These are phyloP conservation scores for Perkinsus olseni DNA, from an alignment of 169 alveolate species.

Conservation along the genomic window DNA sequence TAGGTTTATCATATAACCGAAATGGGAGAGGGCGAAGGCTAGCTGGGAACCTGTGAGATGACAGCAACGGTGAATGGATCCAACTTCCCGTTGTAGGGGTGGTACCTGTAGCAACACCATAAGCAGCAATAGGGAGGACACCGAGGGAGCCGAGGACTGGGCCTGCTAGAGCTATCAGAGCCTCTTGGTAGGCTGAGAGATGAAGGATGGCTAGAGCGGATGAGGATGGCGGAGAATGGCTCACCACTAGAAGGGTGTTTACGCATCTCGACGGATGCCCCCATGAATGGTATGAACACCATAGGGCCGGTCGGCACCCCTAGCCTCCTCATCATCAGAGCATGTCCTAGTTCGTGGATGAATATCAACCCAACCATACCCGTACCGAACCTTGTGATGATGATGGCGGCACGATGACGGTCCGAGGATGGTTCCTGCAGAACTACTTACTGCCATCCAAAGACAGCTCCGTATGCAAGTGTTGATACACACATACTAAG, in stretches of 20 bases:
- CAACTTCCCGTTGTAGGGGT: too few relatives aligned
- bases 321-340: constrained; percentile 10
- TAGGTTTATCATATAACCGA: constrained; percentile 7
- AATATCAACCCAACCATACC: constrained; percentile 8
- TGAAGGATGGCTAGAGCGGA: too few relatives aligned
- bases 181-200: constrained; percentile 11
- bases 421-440: background rate
- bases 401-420: background rate
- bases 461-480: background rate
- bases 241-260: background rate
- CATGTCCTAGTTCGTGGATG: constrained; percentile 15
- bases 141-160: constrained; percentile 14
- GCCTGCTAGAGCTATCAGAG: constrained; percentile 7
- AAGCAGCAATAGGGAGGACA: background rate
- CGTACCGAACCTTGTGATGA: background rate
- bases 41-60: constrained; percentile 4
- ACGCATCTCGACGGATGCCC: constrained; percentile 13
- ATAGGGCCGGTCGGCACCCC: constrained; percentile 11
- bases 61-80: too few relatives aligned
- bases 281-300: constrained; percentile 14
- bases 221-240: background rate
- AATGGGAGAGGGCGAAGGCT: constrained; percentile 8
- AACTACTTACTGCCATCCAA: constrained; percentile 7
- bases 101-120: background rate
- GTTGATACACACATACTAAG: background rate